phyloP scores from a whole-genome alignment of 2,329 filamentous ascomycete genomes.

The Rhynchosporium secalis region DNA sequence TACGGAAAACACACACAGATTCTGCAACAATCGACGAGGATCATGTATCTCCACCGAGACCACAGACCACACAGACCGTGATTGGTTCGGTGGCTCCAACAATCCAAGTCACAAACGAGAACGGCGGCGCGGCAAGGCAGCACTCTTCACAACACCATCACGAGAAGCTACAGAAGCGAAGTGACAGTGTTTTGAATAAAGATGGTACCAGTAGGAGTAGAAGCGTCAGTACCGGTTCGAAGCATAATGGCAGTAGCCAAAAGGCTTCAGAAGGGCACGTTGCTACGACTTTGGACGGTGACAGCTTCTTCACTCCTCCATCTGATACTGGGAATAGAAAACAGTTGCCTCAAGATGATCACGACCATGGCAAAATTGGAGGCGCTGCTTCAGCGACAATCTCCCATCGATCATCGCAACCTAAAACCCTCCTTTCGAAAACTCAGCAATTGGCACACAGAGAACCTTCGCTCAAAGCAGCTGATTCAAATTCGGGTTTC shows the following conservation, averaged over 20 bases:
- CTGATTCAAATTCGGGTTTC: slow-evolving; percentile 14
- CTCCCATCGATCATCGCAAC: slow-evolving; percentile 2
- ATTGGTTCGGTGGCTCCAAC: slow-evolving; percentile 52
- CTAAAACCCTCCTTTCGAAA: slow-evolving; percentile 29
- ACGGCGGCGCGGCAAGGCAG: slow-evolving; percentile 45
- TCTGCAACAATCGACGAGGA: slow-evolving; percentile 37
- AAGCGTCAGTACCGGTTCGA: slow-evolving; percentile 50
- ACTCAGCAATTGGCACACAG: slow-evolving; percentile 35
- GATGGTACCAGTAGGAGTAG: slow-evolving; percentile 51
- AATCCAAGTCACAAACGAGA: slow-evolving; percentile 76
- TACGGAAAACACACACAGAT: slow-evolving; percentile 47
- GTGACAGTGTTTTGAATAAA: slow-evolving; percentile 42
- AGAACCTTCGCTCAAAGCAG: slow-evolving; percentile 27
- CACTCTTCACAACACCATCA: slow-evolving; percentile 37
- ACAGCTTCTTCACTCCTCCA: slow-evolving; percentile 52
- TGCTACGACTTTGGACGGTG: slow-evolving; percentile 51
- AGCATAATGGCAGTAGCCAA: slow-evolving; percentile 46
- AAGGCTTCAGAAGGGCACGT: slow-evolving; percentile 38
- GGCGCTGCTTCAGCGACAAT: slow-evolving; percentile 18
- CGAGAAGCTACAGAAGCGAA: slow-evolving; percentile 42
- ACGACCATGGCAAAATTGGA: slow-evolving; percentile 13
- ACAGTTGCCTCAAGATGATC: slow-evolving; percentile 38
- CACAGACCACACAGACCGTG: slow-evolving; percentile 35
- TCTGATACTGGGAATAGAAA: slow-evolving; percentile 44
- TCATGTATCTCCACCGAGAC: slow-evolving; percentile 38